A percentile compares a stretch with the other conserved stretches of the same genome.
Evolutionary conservation across 1,139 yeast genomes (phyloP).

Genomic region (Taiozyma onychis): DNA sequence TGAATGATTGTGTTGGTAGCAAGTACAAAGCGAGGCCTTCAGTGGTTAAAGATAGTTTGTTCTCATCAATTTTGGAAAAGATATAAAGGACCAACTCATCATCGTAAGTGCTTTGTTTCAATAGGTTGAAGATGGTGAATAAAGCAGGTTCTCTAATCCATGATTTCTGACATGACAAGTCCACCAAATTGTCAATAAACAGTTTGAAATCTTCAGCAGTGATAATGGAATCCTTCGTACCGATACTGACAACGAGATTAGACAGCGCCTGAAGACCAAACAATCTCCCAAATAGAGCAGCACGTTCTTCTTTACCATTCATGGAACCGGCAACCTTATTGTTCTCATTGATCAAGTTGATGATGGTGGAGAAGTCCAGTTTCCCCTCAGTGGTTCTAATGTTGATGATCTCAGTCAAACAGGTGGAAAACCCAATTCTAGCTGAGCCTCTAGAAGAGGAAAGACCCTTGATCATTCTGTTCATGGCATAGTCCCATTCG

Average conservation of each 20-base stretch:
- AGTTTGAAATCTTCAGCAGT: constrained; percentile 29
- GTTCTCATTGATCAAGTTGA: constrained; percentile 17
- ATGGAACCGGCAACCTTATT: constrained; percentile 30
- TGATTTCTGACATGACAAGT: constrained; percentile 57
- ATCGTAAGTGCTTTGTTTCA: constrained; percentile 27
- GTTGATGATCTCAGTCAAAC: constrained; percentile 66
- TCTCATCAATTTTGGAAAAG: constrained; percentile 36
- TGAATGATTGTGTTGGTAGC: constrained; percentile 12
- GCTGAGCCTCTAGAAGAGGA: constrained; percentile 81
- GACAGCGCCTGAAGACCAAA: constrained; percentile 79
- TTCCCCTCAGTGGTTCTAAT: constrained; percentile 33
- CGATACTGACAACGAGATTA: constrained; percentile 40
- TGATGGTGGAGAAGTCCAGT: constrained; percentile 30
- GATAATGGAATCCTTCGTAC: constrained; percentile 22
- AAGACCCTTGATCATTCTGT: constrained; percentile 74
- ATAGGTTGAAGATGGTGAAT: constrained; percentile 58
- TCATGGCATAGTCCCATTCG: constrained; percentile 81
- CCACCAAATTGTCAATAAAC: constrained; percentile 46
- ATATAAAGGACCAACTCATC: constrained; percentile 9
- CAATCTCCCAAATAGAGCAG: constrained; percentile 72
- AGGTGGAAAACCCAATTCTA: constrained; percentile 83
- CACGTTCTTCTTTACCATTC: constrained; percentile 80
- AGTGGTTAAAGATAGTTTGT: constrained; percentile 56
- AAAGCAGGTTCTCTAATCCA: constrained; percentile 87
- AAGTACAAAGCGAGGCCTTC: constrained; percentile 81